Conservation (phyloP, 108 stramenopile genomes). For the Ochromonas danica region DNA sequence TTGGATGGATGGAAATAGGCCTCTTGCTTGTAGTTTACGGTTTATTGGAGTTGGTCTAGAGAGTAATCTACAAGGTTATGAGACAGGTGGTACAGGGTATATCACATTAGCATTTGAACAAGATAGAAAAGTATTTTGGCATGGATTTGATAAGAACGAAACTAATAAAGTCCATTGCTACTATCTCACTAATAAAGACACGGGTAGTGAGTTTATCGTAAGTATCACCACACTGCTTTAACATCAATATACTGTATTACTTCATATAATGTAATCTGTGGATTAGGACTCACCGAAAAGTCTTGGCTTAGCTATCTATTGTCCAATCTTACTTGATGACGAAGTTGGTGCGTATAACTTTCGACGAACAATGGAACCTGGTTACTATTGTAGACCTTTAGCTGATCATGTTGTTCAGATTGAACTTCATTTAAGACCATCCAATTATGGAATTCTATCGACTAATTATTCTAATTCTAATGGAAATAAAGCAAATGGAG, state of each 20-base stretch:
- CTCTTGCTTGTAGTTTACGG: slow-evolving; percentile 1
- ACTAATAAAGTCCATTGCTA: slow-evolving; percentile 25
- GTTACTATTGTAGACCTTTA: not conserved
- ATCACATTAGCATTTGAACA: not conserved
- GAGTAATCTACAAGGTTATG: not conserved
- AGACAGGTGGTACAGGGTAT: slow-evolving; percentile 18
- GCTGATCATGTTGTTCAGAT: not conserved
- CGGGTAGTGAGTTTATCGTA: slow-evolving; percentile 23
- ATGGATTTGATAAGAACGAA: slow-evolving; percentile 22
- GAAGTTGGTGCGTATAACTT: not conserved
- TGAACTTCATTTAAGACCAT: slow-evolving; percentile 3
- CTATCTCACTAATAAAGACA: slow-evolving; percentile 14
- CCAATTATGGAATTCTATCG: no score
- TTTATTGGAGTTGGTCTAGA: slow-evolving; percentile 2
- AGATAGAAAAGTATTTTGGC: not conserved
- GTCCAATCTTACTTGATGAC: not conserved
- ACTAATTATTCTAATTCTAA: not conserved
- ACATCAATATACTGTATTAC: not conserved
- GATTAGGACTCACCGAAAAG: slow-evolving; percentile 10
- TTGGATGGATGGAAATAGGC: no score
- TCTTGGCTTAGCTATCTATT: not conserved
- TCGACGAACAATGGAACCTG: not conserved
- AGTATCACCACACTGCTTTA: not conserved
- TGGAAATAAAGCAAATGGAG: not conserved
- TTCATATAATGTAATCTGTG: not conserved